phyloP scores from a whole-genome alignment of 108 stramenopile species.

The Cyclotella sp. region DNA sequence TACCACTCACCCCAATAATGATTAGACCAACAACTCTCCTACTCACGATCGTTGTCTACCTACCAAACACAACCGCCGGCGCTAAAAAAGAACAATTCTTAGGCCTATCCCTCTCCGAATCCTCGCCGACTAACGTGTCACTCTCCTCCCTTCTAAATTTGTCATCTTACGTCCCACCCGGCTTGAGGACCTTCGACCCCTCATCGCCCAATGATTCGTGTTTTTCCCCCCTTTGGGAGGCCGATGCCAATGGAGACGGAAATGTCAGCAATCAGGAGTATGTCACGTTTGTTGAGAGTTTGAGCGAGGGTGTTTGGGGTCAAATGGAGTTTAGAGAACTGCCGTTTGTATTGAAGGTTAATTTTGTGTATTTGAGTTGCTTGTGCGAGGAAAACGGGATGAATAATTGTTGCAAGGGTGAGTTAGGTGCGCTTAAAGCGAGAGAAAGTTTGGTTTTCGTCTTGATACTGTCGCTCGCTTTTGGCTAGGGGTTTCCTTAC shows the following conservation, averaged over 20 bases:
- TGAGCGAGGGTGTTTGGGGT: constrained; percentile 11
- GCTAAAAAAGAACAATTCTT: background rate
- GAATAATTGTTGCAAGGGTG: constrained; percentile 31
- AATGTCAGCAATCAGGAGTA: constrained; percentile 36
- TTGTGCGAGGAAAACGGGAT: constrained; percentile 19
- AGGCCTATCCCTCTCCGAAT: background rate
- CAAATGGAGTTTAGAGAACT: constrained; percentile 21
- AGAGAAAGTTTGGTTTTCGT: too few relatives aligned
- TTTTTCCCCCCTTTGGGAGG: constrained; percentile 26
- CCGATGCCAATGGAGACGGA: constrained; percentile 43
- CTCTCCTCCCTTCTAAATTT: background rate
- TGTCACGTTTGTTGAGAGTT: constrained; percentile 13
- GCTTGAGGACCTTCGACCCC: constrained; percentile 26
- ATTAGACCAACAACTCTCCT: too few relatives aligned
- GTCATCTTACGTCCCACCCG: background rate
- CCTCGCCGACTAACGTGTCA: background rate
- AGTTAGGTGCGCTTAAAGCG: too few relatives aligned
- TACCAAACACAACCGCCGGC: too few relatives aligned
- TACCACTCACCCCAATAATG: too few relatives aligned
- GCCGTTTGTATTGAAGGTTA: constrained; percentile 48
- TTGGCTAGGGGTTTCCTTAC: background rate
- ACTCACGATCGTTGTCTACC: too few relatives aligned
- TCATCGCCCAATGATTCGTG: constrained; percentile 30
- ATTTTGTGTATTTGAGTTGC: constrained; percentile 52
- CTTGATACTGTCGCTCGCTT: background rate